phyloP scores from a whole-genome alignment of 208 protist genomes.

The Borovskyia barvae region DNA sequence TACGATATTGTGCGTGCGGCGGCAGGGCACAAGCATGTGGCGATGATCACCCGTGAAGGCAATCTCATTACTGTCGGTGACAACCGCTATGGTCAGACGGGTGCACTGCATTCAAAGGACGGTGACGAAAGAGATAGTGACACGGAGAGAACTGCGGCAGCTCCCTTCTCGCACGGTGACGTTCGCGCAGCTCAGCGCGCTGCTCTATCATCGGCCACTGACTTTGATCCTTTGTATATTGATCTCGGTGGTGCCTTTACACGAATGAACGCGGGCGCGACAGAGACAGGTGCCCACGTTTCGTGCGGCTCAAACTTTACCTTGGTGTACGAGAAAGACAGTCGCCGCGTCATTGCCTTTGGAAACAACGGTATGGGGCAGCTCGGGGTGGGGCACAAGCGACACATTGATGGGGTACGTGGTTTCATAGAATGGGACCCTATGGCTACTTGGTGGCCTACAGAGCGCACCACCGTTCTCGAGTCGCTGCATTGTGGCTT shows the following conservation, averaged over 20 bases:
- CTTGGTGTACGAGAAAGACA: slow-evolving; percentile 46
- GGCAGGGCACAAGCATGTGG: slow-evolving; percentile 62
- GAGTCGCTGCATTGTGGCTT: slow-evolving; percentile 44
- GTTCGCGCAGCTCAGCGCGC: neutral
- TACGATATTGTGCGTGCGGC: slow-evolving; percentile 25
- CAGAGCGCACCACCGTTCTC: slow-evolving; percentile 16
- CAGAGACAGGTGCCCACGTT: slow-evolving; percentile 16
- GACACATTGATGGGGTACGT: slow-evolving; percentile 22
- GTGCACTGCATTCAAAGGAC: slow-evolving; percentile 7
- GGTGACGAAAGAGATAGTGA: slow-evolving; percentile 1
- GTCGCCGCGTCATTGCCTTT: slow-evolving; percentile 53
- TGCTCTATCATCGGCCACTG: slow-evolving; percentile 4
- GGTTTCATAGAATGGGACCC: slow-evolving; percentile 68
- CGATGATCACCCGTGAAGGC: slow-evolving; percentile 56
- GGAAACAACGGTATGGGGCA: slow-evolving; percentile 79
- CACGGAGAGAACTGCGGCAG: neutral
- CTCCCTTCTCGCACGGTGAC: neutral
- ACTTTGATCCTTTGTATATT: slow-evolving; percentile 41
- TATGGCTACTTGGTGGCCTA: slow-evolving; percentile 45
- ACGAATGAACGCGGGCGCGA: neutral
- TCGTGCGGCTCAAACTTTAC: slow-evolving; percentile 70
- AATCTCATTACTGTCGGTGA: slow-evolving; percentile 67
- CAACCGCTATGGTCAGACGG: slow-evolving; percentile 61
- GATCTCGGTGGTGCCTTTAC: slow-evolving; percentile 47
- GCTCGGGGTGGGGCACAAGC: slow-evolving; percentile 65